A percentile compares a stretch with the other conserved stretches of the same genome.
phyloP scores from a whole-genome alignment of 352 stramenopile genomes.

The Phytopythium montanum region DNA sequence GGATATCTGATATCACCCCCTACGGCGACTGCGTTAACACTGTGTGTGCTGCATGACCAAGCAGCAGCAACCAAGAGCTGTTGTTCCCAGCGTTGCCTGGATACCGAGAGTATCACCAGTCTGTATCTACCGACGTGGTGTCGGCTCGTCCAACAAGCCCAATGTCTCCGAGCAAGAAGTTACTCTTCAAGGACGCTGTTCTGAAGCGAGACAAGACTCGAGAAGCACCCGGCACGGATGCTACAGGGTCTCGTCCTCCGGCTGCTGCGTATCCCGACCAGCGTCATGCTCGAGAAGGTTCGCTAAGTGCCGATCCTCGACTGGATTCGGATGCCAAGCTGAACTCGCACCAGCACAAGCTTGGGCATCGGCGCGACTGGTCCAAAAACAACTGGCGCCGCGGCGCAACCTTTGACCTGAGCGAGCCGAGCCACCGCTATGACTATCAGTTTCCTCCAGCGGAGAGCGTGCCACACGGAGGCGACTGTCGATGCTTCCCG shows the following conservation, averaged over 20 bases:
- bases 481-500: slow-evolving; percentile 1
- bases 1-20: not conserved
- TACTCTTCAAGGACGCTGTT: slow-evolving; percentile 54
- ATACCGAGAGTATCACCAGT: not conserved
- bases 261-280: not conserved
- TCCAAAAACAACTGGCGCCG: not conserved
- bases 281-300: not conserved
- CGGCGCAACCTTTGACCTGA: not conserved
- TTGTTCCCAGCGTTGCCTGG: not conserved
- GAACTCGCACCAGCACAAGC: not conserved
- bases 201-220: slow-evolving; percentile 28
- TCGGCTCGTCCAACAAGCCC: slow-evolving; percentile 4
- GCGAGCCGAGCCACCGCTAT: not conserved
- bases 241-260: not conserved
- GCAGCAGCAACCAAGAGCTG: not conserved
- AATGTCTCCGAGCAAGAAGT: slow-evolving; percentile 18
- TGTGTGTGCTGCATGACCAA: not conserved
- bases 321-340: not conserved
- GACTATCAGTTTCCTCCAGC: not conserved
- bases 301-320: not conserved
- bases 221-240: not conserved
- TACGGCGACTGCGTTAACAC: not conserved
- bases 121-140: not conserved
- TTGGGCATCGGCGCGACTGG: not conserved
- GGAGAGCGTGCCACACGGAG: not conserved